Evolutionary conservation across 2,329 filamentous ascomycete species (phyloP).

Genomic region (Penicillium sp.): DNA sequence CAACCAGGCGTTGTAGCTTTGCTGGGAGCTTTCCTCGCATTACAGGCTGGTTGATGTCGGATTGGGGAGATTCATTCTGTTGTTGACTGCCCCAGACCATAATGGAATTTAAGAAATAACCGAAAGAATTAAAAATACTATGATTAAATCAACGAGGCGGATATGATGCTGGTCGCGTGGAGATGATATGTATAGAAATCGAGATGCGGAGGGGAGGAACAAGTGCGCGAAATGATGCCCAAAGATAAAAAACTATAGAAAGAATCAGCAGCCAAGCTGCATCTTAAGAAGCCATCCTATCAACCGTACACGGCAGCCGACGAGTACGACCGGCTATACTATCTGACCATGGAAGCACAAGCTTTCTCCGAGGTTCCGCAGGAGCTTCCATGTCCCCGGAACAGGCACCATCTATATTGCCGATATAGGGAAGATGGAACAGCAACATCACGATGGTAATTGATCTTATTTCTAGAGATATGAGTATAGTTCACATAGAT

Average conservation of each 20-base stretch:
- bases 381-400: slow-evolving; percentile 7
- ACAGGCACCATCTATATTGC: not conserved
- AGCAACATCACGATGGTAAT: slow-evolving; percentile 1
- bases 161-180: too few relatives aligned
- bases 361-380: slow-evolving; percentile 24
- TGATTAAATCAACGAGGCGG: too few relatives aligned
- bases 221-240: too few relatives aligned
- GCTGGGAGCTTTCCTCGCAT: slow-evolving; percentile 49
- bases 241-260: too few relatives aligned
- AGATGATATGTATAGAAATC: too few relatives aligned
- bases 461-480: not conserved
- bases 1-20: slow-evolving; percentile 51
- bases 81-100: slow-evolving; percentile 33
- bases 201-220: too few relatives aligned
- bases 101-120: too few relatives aligned
- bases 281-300: not conserved
- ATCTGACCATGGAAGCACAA: slow-evolving; percentile 17
- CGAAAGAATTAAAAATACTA: too few relatives aligned
- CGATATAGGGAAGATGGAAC: not conserved
- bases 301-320: slow-evolving; percentile 18
- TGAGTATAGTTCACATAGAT: too few relatives aligned
- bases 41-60: slow-evolving; percentile 34
- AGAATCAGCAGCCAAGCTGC: too few relatives aligned
- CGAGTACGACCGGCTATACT: slow-evolving; percentile 17
- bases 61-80: slow-evolving; percentile 17